Conservation (phyloP, 2,329 filamentous ascomycete species). For the Cordyceps sp. region DNA sequence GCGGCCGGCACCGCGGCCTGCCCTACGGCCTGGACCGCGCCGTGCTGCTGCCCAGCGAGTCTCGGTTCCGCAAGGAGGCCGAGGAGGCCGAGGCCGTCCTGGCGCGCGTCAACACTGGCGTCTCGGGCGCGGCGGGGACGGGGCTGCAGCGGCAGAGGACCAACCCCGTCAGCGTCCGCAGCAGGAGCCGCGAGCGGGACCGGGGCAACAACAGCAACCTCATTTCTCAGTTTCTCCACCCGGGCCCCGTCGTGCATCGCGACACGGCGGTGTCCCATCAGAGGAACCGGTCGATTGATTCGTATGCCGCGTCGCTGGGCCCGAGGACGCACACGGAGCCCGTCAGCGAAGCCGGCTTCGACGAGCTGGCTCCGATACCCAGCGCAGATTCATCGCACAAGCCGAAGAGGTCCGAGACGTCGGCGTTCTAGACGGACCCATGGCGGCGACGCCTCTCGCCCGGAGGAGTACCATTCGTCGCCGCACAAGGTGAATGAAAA, state of each 20-base stretch:
- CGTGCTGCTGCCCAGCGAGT: slow-evolving; percentile 40
- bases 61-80: slow-evolving; percentile 35
- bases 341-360: slow-evolving; percentile 10
- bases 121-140: slow-evolving; percentile 14
- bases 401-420: slow-evolving; percentile 11
- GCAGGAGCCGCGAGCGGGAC: slow-evolving; percentile 20
- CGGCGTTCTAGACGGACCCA: slow-evolving; percentile 7
- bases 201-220: slow-evolving; percentile 23
- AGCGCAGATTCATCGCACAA: slow-evolving; percentile 10
- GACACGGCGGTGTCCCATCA: slow-evolving; percentile 8
- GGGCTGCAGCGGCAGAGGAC: slow-evolving; percentile 13
- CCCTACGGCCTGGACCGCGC: slow-evolving; percentile 51
- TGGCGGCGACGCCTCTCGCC: slow-evolving; percentile 2
- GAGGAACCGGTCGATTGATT: slow-evolving; percentile 11
- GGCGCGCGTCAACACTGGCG: slow-evolving; percentile 17
- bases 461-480: background rate
- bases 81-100: slow-evolving; percentile 26
- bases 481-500: background rate
- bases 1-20: slow-evolving; percentile 50
- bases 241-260: slow-evolving; percentile 23
- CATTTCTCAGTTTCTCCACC: slow-evolving; percentile 29
- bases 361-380: slow-evolving; percentile 10
- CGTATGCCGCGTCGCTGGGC: slow-evolving; percentile 4
- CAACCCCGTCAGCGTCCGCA: slow-evolving; percentile 15
- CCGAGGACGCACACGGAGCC: slow-evolving; percentile 10